phyloP scores from a whole-genome alignment of 306 rosid species.

The Vachellia collinsii region DNA sequence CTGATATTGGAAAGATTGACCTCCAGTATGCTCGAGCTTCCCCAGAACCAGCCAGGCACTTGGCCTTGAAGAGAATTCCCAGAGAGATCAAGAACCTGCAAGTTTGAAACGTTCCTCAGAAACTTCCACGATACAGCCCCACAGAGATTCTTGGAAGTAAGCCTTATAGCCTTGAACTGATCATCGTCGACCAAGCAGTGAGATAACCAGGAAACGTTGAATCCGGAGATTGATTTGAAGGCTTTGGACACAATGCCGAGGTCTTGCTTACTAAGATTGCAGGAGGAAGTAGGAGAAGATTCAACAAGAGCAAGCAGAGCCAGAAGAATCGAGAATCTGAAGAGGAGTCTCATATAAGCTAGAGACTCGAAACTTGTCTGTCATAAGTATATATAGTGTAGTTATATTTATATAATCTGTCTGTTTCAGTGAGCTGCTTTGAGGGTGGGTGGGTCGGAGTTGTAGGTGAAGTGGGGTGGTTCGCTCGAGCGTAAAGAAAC shows the following conservation, averaged over 20 bases:
- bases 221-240: conserved; percentile 69
- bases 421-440: background rate
- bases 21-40: conserved; percentile 38
- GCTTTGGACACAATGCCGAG: conserved; percentile 52
- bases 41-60: conserved; percentile 72
- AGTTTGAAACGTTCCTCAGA: conserved; percentile 55
- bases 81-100: conserved; percentile 68
- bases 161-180: conserved; percentile 48
- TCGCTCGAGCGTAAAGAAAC: conserved; percentile 20
- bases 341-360: conserved; percentile 48
- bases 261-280: conserved; percentile 53
- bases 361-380: background rate
- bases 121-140: conserved; percentile 73
- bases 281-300: conserved; percentile 39
- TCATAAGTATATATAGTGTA: background rate
- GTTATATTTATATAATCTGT: too few relatives aligned
- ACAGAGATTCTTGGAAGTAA: conserved; percentile 62
- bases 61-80: conserved; percentile 61
- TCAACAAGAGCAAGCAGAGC: conserved; percentile 39
- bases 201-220: conserved; percentile 59
- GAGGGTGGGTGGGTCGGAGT: background rate
- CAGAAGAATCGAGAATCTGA: conserved; percentile 48
- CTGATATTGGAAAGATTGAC: conserved; percentile 66
- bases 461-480: background rate
- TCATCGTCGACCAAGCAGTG: conserved; percentile 47